Base-by-base conservation (phyloP, 106 monocot genomes). In the Alisma plantagoaquatica region DNA sequence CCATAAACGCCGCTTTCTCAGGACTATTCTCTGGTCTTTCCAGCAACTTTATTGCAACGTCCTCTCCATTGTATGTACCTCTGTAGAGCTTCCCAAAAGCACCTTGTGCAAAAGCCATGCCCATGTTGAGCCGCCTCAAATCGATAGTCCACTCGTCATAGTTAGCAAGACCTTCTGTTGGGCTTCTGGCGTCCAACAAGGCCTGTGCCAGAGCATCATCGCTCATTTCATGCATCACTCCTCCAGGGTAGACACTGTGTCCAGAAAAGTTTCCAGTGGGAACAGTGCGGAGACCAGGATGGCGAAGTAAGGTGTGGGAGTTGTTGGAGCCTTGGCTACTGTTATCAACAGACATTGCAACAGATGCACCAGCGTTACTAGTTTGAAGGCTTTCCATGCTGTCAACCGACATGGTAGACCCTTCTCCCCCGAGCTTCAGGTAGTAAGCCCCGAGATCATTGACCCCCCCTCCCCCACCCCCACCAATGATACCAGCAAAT, bases 131-230 rank as follows among this genome's bases (percentile, higher is more conserved):
- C 58, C 29, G 33, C 41, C 67, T 45, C 18, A 68, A 29, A 33
- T 68, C 67, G 23, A 68, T 58, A 8, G 67, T 68, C 67, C 67
- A 68, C 42, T 68, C 67, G 11, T 68, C 67, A 29, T 68, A 68
- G 51, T 68, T 31, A 9, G 28, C 38, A 18, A 68, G 25, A 4
- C 67, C 67, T 18, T 68, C 50, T 4, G 67, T 59, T 7, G 67
- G 58, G 51, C 43, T 50, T 11, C 59, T 49, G 41, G 3, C 29
- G 23, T 68, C 67, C 57, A 59, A 27, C 58, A 68, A 56, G 10
- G 67, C 67, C n/a, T 58, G 67, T 2, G 67, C 67, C 58, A 68
- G 30, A 27, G 67, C 57, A 56, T 68, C 67, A 29, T 68, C 59
- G 2, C 23, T 59, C 16, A 68, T 49, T 2, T 27, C 67, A 51